Conservation (phyloP, 148 eudicot genomes). For the Euryodendron excelsum region DNA sequence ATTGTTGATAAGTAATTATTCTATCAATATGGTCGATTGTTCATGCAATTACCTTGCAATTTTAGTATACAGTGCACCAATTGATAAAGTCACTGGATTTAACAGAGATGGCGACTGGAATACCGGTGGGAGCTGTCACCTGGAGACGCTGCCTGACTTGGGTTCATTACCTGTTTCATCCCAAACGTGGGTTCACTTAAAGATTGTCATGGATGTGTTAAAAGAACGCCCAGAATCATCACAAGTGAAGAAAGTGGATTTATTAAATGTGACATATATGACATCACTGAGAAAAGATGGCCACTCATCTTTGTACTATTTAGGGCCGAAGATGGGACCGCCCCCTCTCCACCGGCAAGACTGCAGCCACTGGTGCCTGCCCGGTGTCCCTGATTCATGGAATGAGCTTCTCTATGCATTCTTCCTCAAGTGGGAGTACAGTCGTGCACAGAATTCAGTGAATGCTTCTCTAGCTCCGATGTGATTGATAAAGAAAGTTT, state of each 20-base stretch:
- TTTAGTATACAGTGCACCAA: neutral
- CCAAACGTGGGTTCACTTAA: constrained; percentile 28
- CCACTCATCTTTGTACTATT: constrained; percentile 64
- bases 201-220: constrained; percentile 40
- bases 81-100: constrained; percentile 14
- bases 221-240: constrained; percentile 21
- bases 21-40: neutral
- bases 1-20: neutral
- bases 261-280: constrained; percentile 61
- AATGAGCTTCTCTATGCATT: constrained; percentile 69
- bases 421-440: constrained; percentile 41
- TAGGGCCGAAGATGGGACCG: constrained; percentile 37
- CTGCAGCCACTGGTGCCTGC: constrained; percentile 96
- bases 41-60: neutral
- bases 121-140: constrained; percentile 69
- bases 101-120: constrained; percentile 83
- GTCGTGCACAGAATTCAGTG: constrained; percentile 11
- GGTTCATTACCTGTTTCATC: constrained; percentile 28
- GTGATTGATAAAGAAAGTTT: neutral
- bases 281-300: constrained; percentile 71
- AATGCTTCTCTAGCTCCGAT: constrained; percentile 10
- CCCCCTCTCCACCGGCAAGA: constrained; percentile 66
- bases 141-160: constrained; percentile 61
- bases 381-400: constrained; percentile 92
- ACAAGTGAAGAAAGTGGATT: constrained; percentile 24